A percentile compares a stretch with the other conserved stretches of the same genome.
phyloP scores from a whole-genome alignment of 257 asterid genomes.

The Handroanthus guayacan region DNA sequence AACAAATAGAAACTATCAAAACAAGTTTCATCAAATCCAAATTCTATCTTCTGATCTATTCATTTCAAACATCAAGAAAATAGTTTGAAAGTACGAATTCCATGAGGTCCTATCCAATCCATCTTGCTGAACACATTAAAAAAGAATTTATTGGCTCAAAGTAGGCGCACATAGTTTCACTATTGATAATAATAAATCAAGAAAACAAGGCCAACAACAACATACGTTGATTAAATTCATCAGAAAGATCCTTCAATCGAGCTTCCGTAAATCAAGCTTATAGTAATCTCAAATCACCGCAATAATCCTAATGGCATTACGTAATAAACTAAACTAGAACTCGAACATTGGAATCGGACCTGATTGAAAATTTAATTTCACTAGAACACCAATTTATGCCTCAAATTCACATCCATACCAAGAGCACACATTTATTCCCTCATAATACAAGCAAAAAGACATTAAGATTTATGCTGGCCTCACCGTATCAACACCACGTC shows the following conservation, averaged over 20 bases:
- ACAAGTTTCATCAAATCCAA: neutral
- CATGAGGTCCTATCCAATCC: neutral
- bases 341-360: neutral
- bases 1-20: neutral
- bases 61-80: neutral
- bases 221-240: neutral
- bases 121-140: too few species aligned
- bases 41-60: neutral
- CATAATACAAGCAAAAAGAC: neutral
- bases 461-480: neutral
- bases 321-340: neutral
- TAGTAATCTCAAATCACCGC: neutral
- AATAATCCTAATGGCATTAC: slow-evolving; percentile 8
- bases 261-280: neutral
- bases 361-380: neutral
- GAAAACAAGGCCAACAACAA: neutral
- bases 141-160: too few species aligned
- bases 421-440: neutral
- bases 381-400: neutral
- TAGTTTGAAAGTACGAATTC: neutral
- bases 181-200: neutral
- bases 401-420: slow-evolving; percentile 19
- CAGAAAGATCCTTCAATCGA: neutral
- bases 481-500: slow-evolving; percentile 51
- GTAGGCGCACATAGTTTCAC: too few species aligned